Base-by-base conservation (phyloP, 2,329 filamentous ascomycete genomes). In the Colletotrichum sp. region DNA sequence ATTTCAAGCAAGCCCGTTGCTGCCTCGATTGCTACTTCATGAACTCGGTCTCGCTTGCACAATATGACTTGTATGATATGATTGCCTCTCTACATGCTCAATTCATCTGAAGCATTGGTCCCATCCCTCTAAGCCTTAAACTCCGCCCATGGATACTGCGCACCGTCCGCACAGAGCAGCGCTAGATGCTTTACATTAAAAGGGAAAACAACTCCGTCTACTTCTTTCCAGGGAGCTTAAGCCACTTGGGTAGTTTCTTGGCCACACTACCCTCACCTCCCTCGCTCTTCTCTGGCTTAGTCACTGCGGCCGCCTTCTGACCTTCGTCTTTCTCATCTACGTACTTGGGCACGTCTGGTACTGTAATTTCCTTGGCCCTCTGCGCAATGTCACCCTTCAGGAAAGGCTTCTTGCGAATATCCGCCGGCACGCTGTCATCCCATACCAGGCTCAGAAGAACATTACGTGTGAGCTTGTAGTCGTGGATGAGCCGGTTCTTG, bases 391-490 rank as follows among this genome's bases (percentile, higher is more conserved):
- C 85, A 2, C 83, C 79, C 79, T 91, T 93, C 72, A 97, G 84
- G 68, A 94, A 92, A 18, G 90, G 86, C 28, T 85, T 85, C 34
- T 88, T 89, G 75, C 93, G 88, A 6, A 89, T 90, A 13, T 88
- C 85, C 2, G 86, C 80, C n/a, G 90, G 87, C 2, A 93, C 94
- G 48, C 84, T 87, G 63, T 93, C 90, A 24, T 92, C 91, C 94
- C 95, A 98, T 2, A 92, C 85, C 76, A 98, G 90, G 75, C 93
- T 96, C 58, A 98, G 87, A 10, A 98, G 87, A 36, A 96, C 93
- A 38, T 92, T 90, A 8, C 93, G 92, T 5, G 89, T 90, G 77
- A 98, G 90, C 16, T 93, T 92, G 79, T 98, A 90, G 72, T 93
- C 92, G 67, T 90, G 88, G 73, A 98, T 94, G n/a, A 98, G 86